Conservation (phyloP, 2,329 filamentous ascomycete species). For the Metarhizium humberi region DNA sequence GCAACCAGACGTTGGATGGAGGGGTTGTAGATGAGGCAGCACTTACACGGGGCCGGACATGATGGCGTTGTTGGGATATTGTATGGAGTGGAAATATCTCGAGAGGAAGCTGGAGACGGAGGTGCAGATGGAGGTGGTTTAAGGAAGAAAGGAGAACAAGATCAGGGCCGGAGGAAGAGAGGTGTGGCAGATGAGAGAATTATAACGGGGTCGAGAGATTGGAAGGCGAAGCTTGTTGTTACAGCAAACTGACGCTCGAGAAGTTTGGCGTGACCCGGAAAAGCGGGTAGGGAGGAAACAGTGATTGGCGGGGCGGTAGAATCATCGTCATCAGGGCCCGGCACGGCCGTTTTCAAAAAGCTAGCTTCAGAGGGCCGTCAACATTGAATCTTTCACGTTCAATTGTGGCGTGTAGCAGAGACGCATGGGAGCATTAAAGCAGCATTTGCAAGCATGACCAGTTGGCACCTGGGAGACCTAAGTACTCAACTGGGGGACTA, state of each 20-base stretch:
- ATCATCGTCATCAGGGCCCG: conserved; percentile 5
- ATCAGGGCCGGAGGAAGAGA: conserved; percentile 2
- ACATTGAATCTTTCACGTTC: too few relatives aligned
- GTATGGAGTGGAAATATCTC: conserved; percentile 2
- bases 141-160: conserved; percentile 7
- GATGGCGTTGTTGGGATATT: conserved; percentile 22
- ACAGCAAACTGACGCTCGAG: conserved; percentile 7
- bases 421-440: background rate
- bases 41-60: conserved; percentile 65
- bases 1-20: conserved; percentile 16
- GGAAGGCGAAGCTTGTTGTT: conserved; percentile 5
- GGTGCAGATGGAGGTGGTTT: conserved; percentile 11
- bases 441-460: background rate
- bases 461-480: too few relatives aligned
- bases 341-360: background rate
- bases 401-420: background rate
- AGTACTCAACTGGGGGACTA: too few relatives aligned
- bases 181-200: conserved; percentile 7
- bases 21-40: conserved; percentile 8
- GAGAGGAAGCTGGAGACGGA: conserved; percentile 9
- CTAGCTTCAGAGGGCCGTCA: too few relatives aligned
- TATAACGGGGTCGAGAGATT: conserved; percentile 3
- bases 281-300: conserved; percentile 7
- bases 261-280: conserved; percentile 10
- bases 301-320: conserved; percentile 3